Evolutionary conservation across 208 protist genomes (phyloP).

Genomic region (Acanthamoeba royreba): DNA sequence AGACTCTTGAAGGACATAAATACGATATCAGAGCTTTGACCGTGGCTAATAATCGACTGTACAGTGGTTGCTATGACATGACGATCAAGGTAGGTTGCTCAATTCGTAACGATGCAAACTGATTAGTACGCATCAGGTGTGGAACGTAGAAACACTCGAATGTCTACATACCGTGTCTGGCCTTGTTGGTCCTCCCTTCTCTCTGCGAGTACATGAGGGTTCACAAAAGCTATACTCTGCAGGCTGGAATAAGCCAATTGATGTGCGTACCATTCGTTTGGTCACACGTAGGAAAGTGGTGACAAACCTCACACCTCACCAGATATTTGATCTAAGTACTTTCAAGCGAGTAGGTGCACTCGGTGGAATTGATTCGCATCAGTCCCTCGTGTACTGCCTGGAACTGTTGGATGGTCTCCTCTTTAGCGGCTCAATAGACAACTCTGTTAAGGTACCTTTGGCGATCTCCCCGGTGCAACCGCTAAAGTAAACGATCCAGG

Average conservation of each 20-base stretch:
- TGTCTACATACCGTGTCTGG: background rate
- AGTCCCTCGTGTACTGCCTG: background rate
- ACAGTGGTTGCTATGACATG: constrained; percentile 30
- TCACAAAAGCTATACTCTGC: background rate
- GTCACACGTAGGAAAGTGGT: no score
- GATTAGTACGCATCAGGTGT: background rate
- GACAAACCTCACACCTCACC: background rate
- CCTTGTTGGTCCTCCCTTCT: background rate
- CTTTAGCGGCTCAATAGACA: constrained; percentile 17
- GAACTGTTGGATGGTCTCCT: background rate
- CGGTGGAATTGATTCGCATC: background rate
- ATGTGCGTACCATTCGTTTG: no score
- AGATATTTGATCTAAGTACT: background rate
- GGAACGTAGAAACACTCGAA: background rate
- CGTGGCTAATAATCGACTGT: background rate
- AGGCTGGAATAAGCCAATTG: constrained; percentile 7
- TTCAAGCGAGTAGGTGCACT: background rate
- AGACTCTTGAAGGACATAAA: background rate
- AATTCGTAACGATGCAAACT: background rate
- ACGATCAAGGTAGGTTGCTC: background rate
- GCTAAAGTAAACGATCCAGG: background rate
- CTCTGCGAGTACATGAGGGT: background rate
- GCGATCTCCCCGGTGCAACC: background rate
- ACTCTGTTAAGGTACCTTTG: background rate
- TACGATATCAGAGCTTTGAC: background rate